Conservation (phyloP, 2,329 filamentous ascomycete genomes). For the Talaromyces rugulosus region DNA sequence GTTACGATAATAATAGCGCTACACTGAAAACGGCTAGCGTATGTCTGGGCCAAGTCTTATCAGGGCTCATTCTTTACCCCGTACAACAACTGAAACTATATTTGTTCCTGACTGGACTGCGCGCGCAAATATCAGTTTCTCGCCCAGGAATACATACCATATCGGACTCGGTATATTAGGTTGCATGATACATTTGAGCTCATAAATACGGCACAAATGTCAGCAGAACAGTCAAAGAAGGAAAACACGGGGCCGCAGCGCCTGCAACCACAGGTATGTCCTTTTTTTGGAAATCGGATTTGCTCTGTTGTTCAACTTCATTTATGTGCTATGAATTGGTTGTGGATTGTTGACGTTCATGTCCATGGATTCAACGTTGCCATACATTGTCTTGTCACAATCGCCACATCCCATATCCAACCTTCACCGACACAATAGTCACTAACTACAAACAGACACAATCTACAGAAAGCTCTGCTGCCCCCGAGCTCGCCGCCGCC, state of each 20-base stretch:
- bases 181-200: background rate
- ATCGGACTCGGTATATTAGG: background rate
- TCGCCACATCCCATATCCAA: background rate
- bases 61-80: background rate
- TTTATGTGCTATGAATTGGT: background rate
- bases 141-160: background rate
- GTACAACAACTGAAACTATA: background rate
- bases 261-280: conserved; percentile 19
- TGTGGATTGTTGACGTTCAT: background rate
- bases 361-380: background rate
- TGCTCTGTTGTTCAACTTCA: background rate
- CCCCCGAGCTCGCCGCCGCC: conserved; percentile 63
- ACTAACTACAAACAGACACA: conserved; percentile 6
- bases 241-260: conserved; percentile 5
- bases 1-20: background rate
- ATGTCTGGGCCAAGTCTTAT: background rate
- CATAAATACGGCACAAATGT: background rate
- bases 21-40: background rate
- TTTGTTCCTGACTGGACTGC: background rate
- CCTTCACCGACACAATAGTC: background rate
- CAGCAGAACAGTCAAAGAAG: conserved; percentile 4
- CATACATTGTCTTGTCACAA: background rate
- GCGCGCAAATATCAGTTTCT: background rate
- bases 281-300: background rate
- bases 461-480: conserved; percentile 17